Evolutionary conservation across 192 early-diverging fungal species (phyloP).

Genomic region (Entomortierella beljakovae): DNA sequence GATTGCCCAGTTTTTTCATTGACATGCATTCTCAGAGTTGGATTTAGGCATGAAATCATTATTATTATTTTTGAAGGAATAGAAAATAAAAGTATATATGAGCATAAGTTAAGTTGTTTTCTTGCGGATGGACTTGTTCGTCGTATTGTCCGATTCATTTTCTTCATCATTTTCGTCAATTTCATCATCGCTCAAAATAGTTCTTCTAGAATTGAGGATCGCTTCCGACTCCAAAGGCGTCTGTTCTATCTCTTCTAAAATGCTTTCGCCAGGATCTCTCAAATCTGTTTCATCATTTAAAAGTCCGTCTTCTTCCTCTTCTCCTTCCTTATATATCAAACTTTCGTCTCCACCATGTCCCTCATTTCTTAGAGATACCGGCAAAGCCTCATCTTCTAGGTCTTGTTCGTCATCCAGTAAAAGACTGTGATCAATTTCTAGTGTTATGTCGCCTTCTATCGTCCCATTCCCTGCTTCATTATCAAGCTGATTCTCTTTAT

Average conservation of each 20-base stretch:
- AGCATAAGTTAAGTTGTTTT: constrained; percentile 7
- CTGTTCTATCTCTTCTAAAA: background rate
- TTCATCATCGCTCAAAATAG: background rate
- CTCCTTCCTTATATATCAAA: too few species aligned
- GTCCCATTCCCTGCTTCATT: constrained; percentile 23
- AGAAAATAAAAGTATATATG: too few species aligned
- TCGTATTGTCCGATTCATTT: background rate
- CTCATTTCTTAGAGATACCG: background rate
- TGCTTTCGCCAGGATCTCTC: background rate
- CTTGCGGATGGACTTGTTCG: constrained; percentile 6
- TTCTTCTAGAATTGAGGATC: background rate
- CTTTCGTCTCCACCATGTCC: background rate
- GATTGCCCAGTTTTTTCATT: too few species aligned
- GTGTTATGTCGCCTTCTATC: constrained; percentile 31
- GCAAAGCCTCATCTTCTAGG: background rate
- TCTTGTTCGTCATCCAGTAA: constrained; percentile 16
- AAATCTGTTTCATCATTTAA: background rate
- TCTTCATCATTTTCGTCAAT: background rate
- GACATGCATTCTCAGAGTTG: too few species aligned
- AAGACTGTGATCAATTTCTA: constrained; percentile 46
- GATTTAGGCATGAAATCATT: too few species aligned
- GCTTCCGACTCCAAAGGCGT: background rate
- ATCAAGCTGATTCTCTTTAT: constrained; percentile 39
- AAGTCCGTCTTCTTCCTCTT: background rate
- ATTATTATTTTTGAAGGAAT: too few species aligned